Percentiles rank a stretch among this genome's conserved stretches.
phyloP scores from a whole-genome alignment of 257 asterid species.

The Nicotiana tomentosiformis region DNA sequence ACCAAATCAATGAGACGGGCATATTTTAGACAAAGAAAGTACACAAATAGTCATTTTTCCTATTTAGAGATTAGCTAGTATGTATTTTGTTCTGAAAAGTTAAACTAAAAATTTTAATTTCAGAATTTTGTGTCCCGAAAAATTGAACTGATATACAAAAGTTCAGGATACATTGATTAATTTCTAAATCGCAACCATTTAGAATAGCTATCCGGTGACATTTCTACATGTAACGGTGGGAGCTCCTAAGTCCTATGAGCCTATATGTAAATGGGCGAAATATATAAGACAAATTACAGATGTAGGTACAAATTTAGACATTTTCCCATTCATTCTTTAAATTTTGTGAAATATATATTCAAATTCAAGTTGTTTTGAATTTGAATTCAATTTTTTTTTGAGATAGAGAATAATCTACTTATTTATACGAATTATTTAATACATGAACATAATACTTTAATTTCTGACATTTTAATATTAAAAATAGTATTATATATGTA shows the following conservation, averaged over 20 bases:
- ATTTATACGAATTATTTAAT: neutral
- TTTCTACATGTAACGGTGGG: too few relatives aligned
- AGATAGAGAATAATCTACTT: neutral
- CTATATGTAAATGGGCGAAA: neutral
- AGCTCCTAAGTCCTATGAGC: neutral
- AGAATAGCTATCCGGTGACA: too few relatives aligned
- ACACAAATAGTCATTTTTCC: too few relatives aligned
- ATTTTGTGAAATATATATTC: neutral
- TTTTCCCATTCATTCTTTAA: neutral
- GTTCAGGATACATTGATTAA: too few relatives aligned
- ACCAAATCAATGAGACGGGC: neutral
- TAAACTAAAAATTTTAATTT: too few relatives aligned
- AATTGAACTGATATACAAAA: too few relatives aligned
- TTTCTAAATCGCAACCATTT: too few relatives aligned
- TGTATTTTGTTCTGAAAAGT: too few relatives aligned
- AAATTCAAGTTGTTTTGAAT: neutral
- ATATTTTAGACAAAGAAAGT: too few relatives aligned
- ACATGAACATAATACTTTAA: neutral
- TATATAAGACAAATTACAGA: neutral
- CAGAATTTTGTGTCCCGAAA: too few relatives aligned
- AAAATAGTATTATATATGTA: neutral
- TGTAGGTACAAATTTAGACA: neutral
- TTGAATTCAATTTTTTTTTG: neutral
- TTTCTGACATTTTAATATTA: neutral
- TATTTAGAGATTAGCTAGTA: too few relatives aligned